phyloP scores from a whole-genome alignment of 2,329 filamentous ascomycete genomes.

The Lachnellula cervina region DNA sequence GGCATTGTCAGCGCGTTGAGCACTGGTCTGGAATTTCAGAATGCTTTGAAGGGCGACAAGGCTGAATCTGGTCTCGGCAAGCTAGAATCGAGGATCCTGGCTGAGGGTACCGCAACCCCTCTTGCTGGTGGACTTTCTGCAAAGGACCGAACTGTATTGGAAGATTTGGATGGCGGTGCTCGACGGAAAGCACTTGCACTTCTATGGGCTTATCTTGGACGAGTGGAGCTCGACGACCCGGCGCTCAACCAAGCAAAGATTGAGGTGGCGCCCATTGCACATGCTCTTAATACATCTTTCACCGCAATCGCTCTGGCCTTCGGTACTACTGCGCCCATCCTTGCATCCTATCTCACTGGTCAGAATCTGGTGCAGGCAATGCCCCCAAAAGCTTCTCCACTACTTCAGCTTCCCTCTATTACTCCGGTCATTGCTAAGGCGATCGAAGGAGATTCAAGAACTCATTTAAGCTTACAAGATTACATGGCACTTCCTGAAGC shows the following conservation, averaged over 20 bases:
- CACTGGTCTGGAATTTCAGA: constrained; percentile 78
- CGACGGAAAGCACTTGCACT: constrained; percentile 84
- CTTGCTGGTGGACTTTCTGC: constrained; percentile 56
- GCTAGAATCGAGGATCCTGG: constrained; percentile 75
- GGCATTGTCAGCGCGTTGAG: constrained; percentile 78
- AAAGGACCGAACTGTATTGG: constrained; percentile 72
- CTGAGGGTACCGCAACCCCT: constrained; percentile 48
- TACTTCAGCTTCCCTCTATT: constrained; percentile 88
- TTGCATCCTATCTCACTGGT: constrained; percentile 74
- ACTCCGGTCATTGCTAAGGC: constrained; percentile 60
- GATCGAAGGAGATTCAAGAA: constrained; percentile 70
- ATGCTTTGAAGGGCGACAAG: constrained; percentile 70
- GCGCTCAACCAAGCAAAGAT: constrained; percentile 80
- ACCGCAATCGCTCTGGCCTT: constrained; percentile 83
- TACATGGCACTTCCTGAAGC: constrained; percentile 82
- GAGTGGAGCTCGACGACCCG: constrained; percentile 76
- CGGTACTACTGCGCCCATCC: constrained; percentile 74
- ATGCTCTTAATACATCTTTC: constrained; percentile 80
- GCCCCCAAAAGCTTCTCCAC: constrained; percentile 74
- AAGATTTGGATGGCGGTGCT: constrained; percentile 72
- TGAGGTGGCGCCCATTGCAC: constrained; percentile 80
- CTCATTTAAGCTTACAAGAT: constrained; percentile 73
- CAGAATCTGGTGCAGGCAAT: constrained; percentile 90
- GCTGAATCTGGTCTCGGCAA: constrained; percentile 76
- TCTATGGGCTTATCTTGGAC: constrained; percentile 91